These are phyloP conservation scores for Trichomonascaceae sp. DNA, from an alignment of 1,139 yeast genomes.

Conservation along the genomic window DNA sequence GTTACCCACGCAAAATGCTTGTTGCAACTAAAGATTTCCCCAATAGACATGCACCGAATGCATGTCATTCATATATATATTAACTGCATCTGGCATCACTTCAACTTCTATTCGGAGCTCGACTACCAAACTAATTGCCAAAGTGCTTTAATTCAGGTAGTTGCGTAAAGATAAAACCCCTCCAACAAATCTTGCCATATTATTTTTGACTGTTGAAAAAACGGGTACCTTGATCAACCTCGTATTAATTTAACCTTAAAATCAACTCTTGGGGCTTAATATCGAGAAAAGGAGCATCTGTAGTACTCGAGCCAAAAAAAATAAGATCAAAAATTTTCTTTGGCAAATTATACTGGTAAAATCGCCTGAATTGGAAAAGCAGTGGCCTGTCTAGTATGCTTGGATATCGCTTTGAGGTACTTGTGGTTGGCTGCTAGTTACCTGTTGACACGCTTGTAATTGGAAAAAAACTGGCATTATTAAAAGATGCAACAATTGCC, in stretches of 20 bases:
- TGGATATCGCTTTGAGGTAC: background rate
- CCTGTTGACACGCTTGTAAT: background rate
- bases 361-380: background rate
- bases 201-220: background rate
- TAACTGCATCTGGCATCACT: background rate
- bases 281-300: background rate
- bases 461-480: background rate
- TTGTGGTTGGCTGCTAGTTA: background rate
- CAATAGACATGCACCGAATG: background rate
- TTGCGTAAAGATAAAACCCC: background rate
- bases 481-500: background rate
- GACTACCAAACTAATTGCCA: background rate
- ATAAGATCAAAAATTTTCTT: background rate
- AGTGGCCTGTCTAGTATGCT: background rate
- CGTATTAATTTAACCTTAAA: background rate
- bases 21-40: background rate
- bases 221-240: background rate
- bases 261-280: background rate
- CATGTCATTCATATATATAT: background rate
- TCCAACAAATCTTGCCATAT: background rate
- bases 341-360: background rate
- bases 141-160: background rate
- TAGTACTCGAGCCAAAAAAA: background rate
- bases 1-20: background rate
- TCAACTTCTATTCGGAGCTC: background rate